These are phyloP conservation scores for Leccinum uliginosum DNA, from an alignment of 768 basidiomycete genomes.

Conservation along the genomic window DNA sequence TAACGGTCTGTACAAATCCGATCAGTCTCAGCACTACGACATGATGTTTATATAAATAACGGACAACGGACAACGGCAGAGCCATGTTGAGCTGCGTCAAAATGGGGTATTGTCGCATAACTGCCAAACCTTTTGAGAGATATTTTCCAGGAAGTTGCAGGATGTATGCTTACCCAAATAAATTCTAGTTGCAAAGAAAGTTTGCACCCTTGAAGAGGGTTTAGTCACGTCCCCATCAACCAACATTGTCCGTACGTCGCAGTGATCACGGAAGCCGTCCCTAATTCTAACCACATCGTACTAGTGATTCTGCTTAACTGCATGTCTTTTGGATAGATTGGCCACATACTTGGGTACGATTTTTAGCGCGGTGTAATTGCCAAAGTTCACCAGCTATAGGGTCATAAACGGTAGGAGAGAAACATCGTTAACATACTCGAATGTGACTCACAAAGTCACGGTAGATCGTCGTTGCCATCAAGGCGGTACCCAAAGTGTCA, in stretches of 20 bases:
- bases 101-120: conserved; percentile 7
- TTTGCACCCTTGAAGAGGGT: conserved; percentile 4
- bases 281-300: conserved; percentile 1
- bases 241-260: neutral
- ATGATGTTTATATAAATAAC: neutral
- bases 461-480: neutral
- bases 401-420: neutral
- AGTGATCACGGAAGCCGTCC: neutral
- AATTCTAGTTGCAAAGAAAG: conserved; percentile 7
- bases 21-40: neutral
- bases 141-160: neutral
- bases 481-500: neutral
- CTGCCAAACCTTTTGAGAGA: neutral
- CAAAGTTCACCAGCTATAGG: conserved; percentile 2
- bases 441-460: conserved; percentile 1
- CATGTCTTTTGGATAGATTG: neutral
- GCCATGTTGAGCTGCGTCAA: neutral
- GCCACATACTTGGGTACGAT: neutral
- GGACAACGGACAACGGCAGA: conserved; percentile 4
- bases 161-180: conserved; percentile 3
- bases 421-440: neutral
- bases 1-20: neutral
- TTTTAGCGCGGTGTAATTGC: neutral
- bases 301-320: neutral
- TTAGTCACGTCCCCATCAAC: neutral